These are phyloP conservation scores for Cutaneotrichosporon cavernicola DNA, from an alignment of 1,284 basidiomycete species.

Conservation along the genomic window DNA sequence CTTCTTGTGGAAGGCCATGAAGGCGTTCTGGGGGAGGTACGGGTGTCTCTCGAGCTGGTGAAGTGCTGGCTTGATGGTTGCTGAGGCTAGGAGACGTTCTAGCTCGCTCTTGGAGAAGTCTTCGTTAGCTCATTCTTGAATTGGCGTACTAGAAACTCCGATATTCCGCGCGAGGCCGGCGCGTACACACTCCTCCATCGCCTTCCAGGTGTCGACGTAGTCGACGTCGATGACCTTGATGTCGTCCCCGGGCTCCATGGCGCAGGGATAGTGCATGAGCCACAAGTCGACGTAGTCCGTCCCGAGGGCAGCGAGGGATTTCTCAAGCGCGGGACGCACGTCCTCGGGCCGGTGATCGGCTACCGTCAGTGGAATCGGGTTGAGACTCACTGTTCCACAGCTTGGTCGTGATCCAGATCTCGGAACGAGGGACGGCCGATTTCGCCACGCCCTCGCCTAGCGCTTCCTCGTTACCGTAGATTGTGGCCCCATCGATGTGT, in stretches of 20 bases:
- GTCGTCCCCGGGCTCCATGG: conserved; percentile 18
- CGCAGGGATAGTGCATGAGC: conserved; percentile 62
- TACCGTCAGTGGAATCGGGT: conserved; percentile 2
- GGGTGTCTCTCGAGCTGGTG: conserved; percentile 73
- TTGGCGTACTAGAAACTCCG: conserved; percentile 25
- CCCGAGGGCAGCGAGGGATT: conserved; percentile 61
- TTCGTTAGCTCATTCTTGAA: neutral
- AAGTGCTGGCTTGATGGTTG: conserved; percentile 57
- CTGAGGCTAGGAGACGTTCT: conserved; percentile 19
- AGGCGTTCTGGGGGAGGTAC: conserved; percentile 73
- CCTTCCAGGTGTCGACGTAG: conserved; percentile 30
- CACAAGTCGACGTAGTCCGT: conserved; percentile 73
- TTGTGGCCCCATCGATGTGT: conserved; percentile 72
- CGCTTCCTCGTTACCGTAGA: conserved; percentile 74
- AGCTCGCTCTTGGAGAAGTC: conserved; percentile 28
- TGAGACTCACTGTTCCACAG: conserved; percentile 22
- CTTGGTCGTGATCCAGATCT: conserved; percentile 79
- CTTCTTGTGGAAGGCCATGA: conserved; percentile 58
- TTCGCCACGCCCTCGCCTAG: conserved; percentile 65
- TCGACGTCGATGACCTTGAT: conserved; percentile 28
- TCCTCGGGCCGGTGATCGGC: conserved; percentile 26
- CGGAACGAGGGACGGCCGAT: conserved; percentile 70
- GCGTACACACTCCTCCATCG: conserved; percentile 35
- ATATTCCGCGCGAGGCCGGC: conserved; percentile 27
- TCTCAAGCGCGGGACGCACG: conserved; percentile 24